Percentiles rank a stretch among this genome's conserved stretches.
Conservation (phyloP, 768 basidiomycete genomes). For the Russula abietina region DNA sequence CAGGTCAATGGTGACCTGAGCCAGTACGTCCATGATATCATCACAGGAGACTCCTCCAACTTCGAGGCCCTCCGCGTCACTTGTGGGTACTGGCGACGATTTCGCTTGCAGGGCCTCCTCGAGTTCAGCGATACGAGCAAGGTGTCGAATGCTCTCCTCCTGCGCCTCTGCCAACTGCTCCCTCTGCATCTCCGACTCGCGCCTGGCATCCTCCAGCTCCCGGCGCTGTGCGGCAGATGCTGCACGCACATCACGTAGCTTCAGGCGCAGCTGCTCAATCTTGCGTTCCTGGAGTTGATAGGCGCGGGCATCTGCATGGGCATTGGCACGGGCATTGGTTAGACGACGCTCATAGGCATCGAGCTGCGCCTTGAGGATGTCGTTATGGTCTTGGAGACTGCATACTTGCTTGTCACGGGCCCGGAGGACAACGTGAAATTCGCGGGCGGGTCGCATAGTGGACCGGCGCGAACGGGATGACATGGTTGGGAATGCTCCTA, state of each 20-base stretch:
- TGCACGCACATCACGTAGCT: slow-evolving; percentile 19
- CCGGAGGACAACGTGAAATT: slow-evolving; percentile 20
- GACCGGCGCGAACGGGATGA: slow-evolving; percentile 17
- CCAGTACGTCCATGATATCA: slow-evolving; percentile 14
- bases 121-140: slow-evolving; percentile 19
- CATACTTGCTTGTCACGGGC: slow-evolving; percentile 21
- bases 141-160: slow-evolving; percentile 10
- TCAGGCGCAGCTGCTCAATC: slow-evolving; percentile 20
- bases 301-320: slow-evolving; percentile 16
- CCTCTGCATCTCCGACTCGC: slow-evolving; percentile 12
- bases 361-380: slow-evolving; percentile 13
- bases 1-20: slow-evolving; percentile 11
- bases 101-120: slow-evolving; percentile 8
- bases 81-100: neutral
- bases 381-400: slow-evolving; percentile 18
- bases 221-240: slow-evolving; percentile 11
- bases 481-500: slow-evolving; percentile 7
- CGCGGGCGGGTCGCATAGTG: slow-evolving; percentile 18
- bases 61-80: neutral
- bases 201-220: slow-evolving; percentile 13
- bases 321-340: slow-evolving; percentile 20
- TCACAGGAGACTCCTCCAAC: slow-evolving; percentile 7
- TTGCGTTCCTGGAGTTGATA: slow-evolving; percentile 24
- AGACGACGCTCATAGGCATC: slow-evolving; percentile 17
- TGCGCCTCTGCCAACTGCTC: slow-evolving; percentile 4